Conservation (phyloP, 1,284 basidiomycete genomes). For the Moesziomyces sp. region DNA sequence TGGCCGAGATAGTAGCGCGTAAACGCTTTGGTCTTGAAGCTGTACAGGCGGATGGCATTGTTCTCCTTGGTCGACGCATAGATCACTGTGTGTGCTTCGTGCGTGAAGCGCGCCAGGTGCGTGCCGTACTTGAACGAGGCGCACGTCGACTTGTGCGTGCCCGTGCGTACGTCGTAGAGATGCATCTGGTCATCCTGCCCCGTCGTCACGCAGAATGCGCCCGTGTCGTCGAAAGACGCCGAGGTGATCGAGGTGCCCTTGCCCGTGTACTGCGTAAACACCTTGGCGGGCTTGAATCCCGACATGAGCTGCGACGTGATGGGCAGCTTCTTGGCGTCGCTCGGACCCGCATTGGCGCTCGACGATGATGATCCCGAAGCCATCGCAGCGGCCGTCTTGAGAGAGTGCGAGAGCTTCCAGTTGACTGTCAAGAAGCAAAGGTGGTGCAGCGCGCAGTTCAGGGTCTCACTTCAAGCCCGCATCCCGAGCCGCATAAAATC, state of each 20-base stretch:
- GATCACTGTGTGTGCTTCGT: conserved; percentile 83
- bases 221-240: conserved; percentile 88
- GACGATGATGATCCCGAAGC: conserved; percentile 12
- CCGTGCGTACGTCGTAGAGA: conserved; percentile 85
- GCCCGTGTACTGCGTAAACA: conserved; percentile 73
- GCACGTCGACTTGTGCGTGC: conserved; percentile 82
- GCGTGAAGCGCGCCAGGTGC: conserved; percentile 91
- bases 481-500: too few species aligned
- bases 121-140: conserved; percentile 97
- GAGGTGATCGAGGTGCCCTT: conserved; percentile 75
- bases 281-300: conserved; percentile 82
- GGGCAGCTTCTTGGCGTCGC: conserved; percentile 28
- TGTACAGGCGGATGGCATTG: conserved; percentile 91
- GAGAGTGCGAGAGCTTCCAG: too few species aligned
- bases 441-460: too few species aligned
- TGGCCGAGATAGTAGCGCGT: conserved; percentile 95
- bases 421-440: too few species aligned
- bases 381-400: too few species aligned
- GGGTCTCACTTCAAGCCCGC: too few species aligned
- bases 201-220: conserved; percentile 85
- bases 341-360: conserved; percentile 3
- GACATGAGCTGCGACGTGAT: conserved; percentile 44
- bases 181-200: conserved; percentile 93
- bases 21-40: conserved; percentile 94
- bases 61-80: conserved; percentile 96